Evolutionary conservation across 2,329 filamentous ascomycete species (phyloP).

Genomic region (Diaporthe batatas): DNA sequence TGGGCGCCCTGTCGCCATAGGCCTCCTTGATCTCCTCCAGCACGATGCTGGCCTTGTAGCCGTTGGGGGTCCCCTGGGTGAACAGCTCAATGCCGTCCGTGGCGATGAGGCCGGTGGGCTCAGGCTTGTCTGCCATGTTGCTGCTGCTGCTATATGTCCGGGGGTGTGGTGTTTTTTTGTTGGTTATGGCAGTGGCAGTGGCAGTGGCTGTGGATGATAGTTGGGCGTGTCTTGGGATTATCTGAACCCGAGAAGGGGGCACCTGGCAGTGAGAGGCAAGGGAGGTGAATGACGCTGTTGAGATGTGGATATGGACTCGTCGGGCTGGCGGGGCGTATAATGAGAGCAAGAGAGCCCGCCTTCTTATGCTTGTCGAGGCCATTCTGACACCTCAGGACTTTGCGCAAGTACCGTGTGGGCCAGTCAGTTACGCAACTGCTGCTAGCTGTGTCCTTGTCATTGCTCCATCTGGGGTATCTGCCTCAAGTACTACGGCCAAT

Average conservation of each 20-base stretch:
- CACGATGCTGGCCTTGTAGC: conserved; percentile 70
- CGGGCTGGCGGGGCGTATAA: neutral
- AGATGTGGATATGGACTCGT: neutral
- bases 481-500: neutral
- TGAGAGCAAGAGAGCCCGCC: conserved; percentile 1
- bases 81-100: conserved; percentile 75
- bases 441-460: too few species aligned
- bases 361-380: conserved; percentile 9
- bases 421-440: too few species aligned
- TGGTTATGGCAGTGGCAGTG: neutral
- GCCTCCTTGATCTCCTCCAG: conserved; percentile 77
- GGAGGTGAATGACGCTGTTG: conserved; percentile 4
- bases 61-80: conserved; percentile 68
- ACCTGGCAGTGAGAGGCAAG: neutral
- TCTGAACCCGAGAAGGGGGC: neutral
- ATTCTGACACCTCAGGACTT: neutral
- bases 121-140: conserved; percentile 48
- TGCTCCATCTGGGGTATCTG: neutral
- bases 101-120: conserved; percentile 70
- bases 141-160: conserved; percentile 24
- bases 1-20: conserved; percentile 61
- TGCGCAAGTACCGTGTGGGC: too few species aligned
- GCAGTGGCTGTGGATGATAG: neutral
- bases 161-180: too few species aligned
- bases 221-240: neutral